Evolutionary conservation across 1,139 yeast genomes (phyloP).

Genomic region (Kluyveromyces sp.): DNA sequence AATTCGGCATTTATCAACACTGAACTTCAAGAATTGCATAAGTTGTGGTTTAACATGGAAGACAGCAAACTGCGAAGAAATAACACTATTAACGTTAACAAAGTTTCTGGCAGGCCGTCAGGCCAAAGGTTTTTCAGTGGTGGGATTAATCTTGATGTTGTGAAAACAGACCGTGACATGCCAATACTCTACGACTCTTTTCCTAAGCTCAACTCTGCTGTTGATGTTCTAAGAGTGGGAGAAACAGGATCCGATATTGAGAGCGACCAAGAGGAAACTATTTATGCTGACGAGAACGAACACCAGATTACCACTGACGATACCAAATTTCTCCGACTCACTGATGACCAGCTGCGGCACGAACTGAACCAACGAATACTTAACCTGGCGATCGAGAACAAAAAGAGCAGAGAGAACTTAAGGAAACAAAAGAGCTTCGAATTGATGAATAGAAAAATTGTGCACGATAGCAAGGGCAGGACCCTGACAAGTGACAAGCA

Average conservation of each 20-base stretch:
- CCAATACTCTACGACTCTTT: neutral
- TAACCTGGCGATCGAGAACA: constrained; percentile 27
- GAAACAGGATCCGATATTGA: constrained; percentile 17
- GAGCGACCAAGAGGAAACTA: neutral
- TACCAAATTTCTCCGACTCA: constrained; percentile 16
- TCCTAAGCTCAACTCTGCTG: constrained; percentile 13
- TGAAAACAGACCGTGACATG: constrained; percentile 11
- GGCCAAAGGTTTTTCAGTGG: constrained; percentile 9
- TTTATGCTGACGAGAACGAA: neutral
- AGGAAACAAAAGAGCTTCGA: constrained; percentile 30
- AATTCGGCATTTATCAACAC: constrained; percentile 5
- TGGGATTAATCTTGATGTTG: constrained; percentile 16
- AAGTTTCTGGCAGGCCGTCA: neutral
- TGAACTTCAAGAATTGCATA: constrained; percentile 9
- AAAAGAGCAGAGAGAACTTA: constrained; percentile 20
- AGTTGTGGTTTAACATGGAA: constrained; percentile 10
- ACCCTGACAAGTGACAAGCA: neutral
- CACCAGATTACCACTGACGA: neutral
- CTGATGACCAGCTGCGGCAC: constrained; percentile 26
- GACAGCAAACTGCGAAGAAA: neutral
- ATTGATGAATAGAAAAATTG: constrained; percentile 14
- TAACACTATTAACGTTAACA: neutral
- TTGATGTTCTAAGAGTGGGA: constrained; percentile 17
- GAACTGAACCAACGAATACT: constrained; percentile 25
- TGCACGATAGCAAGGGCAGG: constrained; percentile 4